Conservation (phyloP, 2,329 filamentous ascomycete genomes). For the Chrysoporthe deuterocubensis region DNA sequence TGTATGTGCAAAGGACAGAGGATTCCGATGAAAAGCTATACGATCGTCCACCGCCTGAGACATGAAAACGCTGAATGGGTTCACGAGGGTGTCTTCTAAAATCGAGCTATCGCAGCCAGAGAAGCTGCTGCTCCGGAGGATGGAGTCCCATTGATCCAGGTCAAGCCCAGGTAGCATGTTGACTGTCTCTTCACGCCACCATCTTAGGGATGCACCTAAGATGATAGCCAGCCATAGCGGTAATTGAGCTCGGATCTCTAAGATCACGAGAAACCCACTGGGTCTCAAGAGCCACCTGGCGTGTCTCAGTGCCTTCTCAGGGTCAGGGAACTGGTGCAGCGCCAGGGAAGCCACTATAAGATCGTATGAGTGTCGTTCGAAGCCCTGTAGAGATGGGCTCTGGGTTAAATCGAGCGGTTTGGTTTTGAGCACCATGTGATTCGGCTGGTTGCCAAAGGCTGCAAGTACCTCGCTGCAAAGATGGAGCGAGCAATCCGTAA, state of each 20-base stretch:
- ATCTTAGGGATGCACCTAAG: conserved; percentile 11
- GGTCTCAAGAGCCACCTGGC: conserved; percentile 38
- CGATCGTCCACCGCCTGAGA: conserved; percentile 12
- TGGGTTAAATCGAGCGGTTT: too few relatives aligned
- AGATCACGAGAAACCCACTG: conserved; percentile 40
- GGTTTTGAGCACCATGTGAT: conserved; percentile 31
- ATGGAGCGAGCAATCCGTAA: too few relatives aligned
- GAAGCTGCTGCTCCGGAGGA: conserved; percentile 6
- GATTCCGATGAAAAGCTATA: background rate
- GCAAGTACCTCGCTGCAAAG: too few relatives aligned
- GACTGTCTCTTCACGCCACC: conserved; percentile 8
- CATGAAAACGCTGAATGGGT: background rate
- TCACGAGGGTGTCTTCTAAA: background rate
- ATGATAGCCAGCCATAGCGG: background rate
- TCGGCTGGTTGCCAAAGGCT: background rate
- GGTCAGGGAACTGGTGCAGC: conserved; percentile 33
- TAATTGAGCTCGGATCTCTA: conserved; percentile 15
- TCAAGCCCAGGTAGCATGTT: background rate
- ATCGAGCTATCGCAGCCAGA: conserved; percentile 8
- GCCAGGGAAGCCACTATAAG: conserved; percentile 38
- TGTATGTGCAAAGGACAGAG: too few relatives aligned
- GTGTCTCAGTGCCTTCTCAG: conserved; percentile 33
- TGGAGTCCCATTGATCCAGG: background rate
- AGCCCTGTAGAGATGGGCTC: conserved; percentile 37
- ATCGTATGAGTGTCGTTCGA: conserved; percentile 35